Evolutionary conservation across 805 yeast species (phyloP), one percentile per base, ranked within the genome.

Genomic region (Candida tibetensis): DNA sequence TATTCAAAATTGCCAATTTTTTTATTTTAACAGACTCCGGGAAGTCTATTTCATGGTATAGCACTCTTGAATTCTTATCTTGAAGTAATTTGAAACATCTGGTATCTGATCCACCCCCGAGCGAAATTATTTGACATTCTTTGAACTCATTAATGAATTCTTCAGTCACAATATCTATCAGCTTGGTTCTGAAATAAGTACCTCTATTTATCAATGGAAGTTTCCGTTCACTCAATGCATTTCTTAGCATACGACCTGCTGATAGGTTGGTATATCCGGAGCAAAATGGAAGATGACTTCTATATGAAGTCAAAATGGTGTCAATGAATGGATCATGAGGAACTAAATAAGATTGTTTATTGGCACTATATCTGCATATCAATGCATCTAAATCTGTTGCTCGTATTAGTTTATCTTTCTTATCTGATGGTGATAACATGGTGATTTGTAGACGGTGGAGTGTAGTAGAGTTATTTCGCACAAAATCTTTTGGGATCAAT

Each of bases 61-160:
- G 51, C 23, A 81, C 45, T 4, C 49, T 41, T 7, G 42, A 26
- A 8, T 46, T 26, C 32, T 61, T 36, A 4, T 56, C 32, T 5
- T 62, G 52, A 28, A 84, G 55, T 12, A 79, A 43, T 7, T 66
- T 57, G 53, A 85, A 83, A 12, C 75, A 71, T 37, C 91, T 55
- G 0, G 93, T 82, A 50, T 85, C 95, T 12, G 86, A 81, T 4
- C 95, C 95, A 2, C 90, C 82, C 0, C 95, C 95, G n/a, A 85
- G 53, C 1, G 88, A 82, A 1, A 85, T 61, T 12, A 85, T 71
- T 52, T 83, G 82, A 32, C 76, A 59, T 15, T 37, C 30, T 3
- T 17, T 40, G 32, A 39, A 42, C 40, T 63, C 54, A 3, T 45
- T 31, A 2, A 79, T 32, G 44, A 79, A 81, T 15, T 55, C 49